Evolutionary conservation across 768 basidiomycete genomes (phyloP), one percentile per base, ranked within the genome.

Genomic region (Mycena olivaceomarginata): DNA sequence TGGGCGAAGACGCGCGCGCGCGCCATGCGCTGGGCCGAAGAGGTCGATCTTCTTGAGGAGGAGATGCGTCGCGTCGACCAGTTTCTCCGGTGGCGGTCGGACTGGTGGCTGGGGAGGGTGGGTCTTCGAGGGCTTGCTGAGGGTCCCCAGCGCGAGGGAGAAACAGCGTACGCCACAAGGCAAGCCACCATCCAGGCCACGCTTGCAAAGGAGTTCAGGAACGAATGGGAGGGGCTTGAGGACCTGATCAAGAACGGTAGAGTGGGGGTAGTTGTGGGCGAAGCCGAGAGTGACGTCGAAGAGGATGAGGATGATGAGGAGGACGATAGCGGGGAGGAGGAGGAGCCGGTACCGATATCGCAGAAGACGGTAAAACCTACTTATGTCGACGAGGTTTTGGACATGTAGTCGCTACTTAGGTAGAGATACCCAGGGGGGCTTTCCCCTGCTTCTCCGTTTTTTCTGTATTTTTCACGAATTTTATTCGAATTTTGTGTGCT

Each of bases 91-190:
- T 31, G 31, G 4, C 31, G 31, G 31, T 31, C 31, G 3, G 31
- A 31, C 31, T 31, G 31, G 31, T 31, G 31, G 31, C 31, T 31
- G 2, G 31, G 31, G 31, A 31, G 31, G 31, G 31, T 31, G 31
- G 31, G 31, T 31, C 25, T 25, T 25, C 25, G 25, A 25, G 25
- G 25, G 25, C 25, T 25, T 25, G 25, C 25, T 25, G 25, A 25
- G 25, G 25, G 25, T 25, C 25, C 25, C 25, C 25, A 25, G 25
- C 25, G 25, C 25, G 25, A 25, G 25, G 25, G 25, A 25, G 25
- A 31, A 31, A 31, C 31, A 31, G 31, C 75, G 16, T 76, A 76
- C 43, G 64, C 75, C 2, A 45, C 56, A 22, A 37, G 70, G 51
- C 75, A 76, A 70, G 70, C 62, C 13, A 56, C 51, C 8, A 40